phyloP scores from a whole-genome alignment of 352 stramenopile genomes.

The Pythium utonaiense region DNA sequence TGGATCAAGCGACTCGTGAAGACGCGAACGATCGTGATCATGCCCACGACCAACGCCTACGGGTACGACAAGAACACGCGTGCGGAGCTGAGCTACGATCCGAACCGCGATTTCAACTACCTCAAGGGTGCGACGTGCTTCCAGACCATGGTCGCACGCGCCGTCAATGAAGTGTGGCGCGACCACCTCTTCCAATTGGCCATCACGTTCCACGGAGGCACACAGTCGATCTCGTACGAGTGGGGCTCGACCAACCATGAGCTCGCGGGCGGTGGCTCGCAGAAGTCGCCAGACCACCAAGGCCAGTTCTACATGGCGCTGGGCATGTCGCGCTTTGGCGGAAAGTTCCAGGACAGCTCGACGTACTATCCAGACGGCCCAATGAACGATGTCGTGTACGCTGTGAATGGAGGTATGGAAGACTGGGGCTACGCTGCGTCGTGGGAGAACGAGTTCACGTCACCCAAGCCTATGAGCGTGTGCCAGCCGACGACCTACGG shows the following conservation, averaged over 20 bases:
- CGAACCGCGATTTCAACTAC: constrained; percentile 98
- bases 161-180: constrained; percentile 94
- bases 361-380: constrained; percentile 58
- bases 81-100: constrained; percentile 85
- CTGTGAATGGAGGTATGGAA: constrained; percentile 94
- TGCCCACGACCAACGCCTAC: constrained; percentile 91
- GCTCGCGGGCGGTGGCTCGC: constrained; percentile 34
- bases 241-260: constrained; percentile 91
- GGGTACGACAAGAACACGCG: constrained; percentile 85
- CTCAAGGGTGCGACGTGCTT: constrained; percentile 83
- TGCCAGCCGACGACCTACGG: constrained; percentile 85
- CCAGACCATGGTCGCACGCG: constrained; percentile 90
- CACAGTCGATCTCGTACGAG: constrained; percentile 94
- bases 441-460: constrained; percentile 64
- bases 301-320: constrained; percentile 46
- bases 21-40: constrained; percentile 22
- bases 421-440: constrained; percentile 93
- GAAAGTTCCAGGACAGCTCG: constrained; percentile 53
- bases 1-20: constrained; percentile 78
- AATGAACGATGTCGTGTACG: constrained; percentile 96
- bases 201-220: constrained; percentile 97
- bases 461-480: constrained; percentile 41
- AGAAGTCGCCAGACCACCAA: constrained; percentile 51
- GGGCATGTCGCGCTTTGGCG: constrained; percentile 66
- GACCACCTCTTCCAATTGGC: constrained; percentile 94